These are phyloP conservation scores for Collybiopsis confluens DNA, from an alignment of 768 basidiomycete species.

Conservation along the genomic window DNA sequence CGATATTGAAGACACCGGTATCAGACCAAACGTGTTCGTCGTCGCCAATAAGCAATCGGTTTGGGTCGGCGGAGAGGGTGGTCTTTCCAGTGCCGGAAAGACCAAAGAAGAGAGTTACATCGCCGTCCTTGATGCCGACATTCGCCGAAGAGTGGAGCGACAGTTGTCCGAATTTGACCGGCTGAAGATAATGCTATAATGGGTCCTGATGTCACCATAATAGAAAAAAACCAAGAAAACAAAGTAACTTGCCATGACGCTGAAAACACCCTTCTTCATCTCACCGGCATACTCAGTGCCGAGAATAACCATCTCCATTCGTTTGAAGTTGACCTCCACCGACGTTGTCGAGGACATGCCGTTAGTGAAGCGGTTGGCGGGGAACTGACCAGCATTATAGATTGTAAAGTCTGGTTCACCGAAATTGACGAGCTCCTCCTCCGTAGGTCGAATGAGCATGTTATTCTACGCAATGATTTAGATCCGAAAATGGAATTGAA, in stretches of 20 bases:
- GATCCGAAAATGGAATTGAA: constrained; percentile 14
- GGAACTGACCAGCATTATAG: constrained; percentile 99
- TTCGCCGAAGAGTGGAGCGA: constrained; percentile 98
- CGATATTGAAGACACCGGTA: constrained; percentile 98
- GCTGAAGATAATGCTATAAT: constrained; percentile 89
- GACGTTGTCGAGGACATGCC: constrained; percentile 99
- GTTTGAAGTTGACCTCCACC: constrained; percentile 99
- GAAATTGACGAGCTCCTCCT: constrained; percentile 89
- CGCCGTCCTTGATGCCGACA: constrained; percentile 81
- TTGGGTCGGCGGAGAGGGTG: constrained; percentile 94
- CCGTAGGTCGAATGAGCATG: constrained; percentile 98
- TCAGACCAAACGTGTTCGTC: constrained; percentile 99
- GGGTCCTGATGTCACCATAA: constrained; percentile 15
- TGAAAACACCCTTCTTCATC: constrained; percentile 99
- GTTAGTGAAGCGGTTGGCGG: constrained; percentile 98
- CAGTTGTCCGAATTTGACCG: constrained; percentile 96
- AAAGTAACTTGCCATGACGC: constrained; percentile 88
- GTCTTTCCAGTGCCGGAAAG: constrained; percentile 99
- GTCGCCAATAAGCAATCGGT: constrained; percentile 92
- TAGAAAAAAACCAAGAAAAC: too few species aligned
- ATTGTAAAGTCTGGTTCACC: constrained; percentile 99
- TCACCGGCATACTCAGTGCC: constrained; percentile 97
- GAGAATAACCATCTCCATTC: constrained; percentile 99
- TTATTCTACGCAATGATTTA: constrained; percentile 61
- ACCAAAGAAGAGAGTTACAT: constrained; percentile 99